Conservation (phyloP, 2,329 filamentous ascomycete genomes). For the Alternaria sp. region DNA sequence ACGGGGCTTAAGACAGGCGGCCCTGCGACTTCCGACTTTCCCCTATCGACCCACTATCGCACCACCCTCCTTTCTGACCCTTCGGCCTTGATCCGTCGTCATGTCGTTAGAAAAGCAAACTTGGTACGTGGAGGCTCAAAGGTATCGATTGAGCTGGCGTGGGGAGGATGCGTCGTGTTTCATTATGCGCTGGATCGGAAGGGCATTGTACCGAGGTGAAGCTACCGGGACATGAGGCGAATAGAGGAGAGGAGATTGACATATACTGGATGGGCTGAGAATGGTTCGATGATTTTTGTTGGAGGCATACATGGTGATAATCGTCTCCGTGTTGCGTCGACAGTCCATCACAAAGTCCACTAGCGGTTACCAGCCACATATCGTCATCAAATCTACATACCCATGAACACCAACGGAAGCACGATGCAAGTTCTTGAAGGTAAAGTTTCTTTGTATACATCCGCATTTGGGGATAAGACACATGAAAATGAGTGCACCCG, state of each 20-base stretch:
- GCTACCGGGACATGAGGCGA: neutral
- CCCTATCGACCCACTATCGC: slow-evolving; percentile 1
- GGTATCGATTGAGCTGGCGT: neutral
- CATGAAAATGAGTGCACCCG: slow-evolving; percentile 15
- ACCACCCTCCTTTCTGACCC: neutral
- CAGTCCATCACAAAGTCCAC: neutral
- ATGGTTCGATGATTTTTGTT: slow-evolving; percentile 8
- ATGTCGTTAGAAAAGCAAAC: neutral
- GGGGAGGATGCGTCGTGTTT: neutral
- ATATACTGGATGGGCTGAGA: slow-evolving; percentile 1
- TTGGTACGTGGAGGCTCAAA: neutral
- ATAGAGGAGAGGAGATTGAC: neutral
- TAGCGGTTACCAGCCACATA: neutral
- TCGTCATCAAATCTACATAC: neutral
- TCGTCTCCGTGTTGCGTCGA: neutral
- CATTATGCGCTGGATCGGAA: slow-evolving; percentile 5
- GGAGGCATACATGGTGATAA: neutral
- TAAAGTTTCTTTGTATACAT: neutral
- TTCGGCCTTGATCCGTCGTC: neutral
- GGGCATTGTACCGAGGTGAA: neutral
- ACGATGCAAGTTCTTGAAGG: neutral
- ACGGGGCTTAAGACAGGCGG: neutral
- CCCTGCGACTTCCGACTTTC: neutral
- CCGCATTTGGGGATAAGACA: slow-evolving; percentile 3
- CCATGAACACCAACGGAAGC: neutral